A percentile compares a stretch with the other conserved stretches of the same genome.
Conservation (phyloP, 2,329 filamentous ascomycete species). For the Colletotrichum orbiculare region DNA sequence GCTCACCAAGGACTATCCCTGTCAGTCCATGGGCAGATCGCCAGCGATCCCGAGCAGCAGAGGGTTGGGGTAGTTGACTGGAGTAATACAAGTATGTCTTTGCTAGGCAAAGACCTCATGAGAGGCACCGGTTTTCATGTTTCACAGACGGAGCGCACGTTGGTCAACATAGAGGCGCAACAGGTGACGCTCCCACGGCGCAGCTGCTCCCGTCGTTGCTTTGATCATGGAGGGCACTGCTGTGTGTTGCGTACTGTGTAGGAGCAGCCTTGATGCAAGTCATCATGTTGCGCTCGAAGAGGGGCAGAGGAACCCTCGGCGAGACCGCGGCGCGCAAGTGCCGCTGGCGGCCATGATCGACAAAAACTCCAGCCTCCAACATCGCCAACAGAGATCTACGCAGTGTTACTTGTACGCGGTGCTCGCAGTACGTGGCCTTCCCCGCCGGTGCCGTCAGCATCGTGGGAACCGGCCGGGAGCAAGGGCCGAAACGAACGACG, state of each 20-base stretch:
- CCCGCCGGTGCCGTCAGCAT: slow-evolving; percentile 1
- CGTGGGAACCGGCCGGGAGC: not conserved
- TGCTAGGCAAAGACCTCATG: not conserved
- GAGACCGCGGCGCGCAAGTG: not conserved
- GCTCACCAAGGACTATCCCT: too few relatives aligned
- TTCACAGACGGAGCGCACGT: not conserved
- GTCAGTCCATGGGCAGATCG: too few relatives aligned
- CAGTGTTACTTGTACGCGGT: too few relatives aligned
- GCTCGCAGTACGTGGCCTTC: not conserved
- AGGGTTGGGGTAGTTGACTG: not conserved
- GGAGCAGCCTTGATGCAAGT: slow-evolving; percentile 18
- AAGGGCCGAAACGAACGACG: not conserved
- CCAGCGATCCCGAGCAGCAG: too few relatives aligned
- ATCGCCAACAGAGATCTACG: not conserved
- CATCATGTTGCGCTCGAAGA: slow-evolving; percentile 24
- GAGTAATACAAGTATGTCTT: not conserved
- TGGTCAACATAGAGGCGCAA: not conserved
- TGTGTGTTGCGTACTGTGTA: not conserved
- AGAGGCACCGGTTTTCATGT: not conserved
- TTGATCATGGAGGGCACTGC: not conserved
- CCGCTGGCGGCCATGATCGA: not conserved
- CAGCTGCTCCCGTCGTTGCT: not conserved
- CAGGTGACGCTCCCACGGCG: not conserved
- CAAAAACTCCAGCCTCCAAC: not conserved
- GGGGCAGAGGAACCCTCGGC: slow-evolving; percentile 3